These are phyloP conservation scores for Citrus trifoliata DNA, from an alignment of 345 rosid species.

Conservation along the genomic window DNA sequence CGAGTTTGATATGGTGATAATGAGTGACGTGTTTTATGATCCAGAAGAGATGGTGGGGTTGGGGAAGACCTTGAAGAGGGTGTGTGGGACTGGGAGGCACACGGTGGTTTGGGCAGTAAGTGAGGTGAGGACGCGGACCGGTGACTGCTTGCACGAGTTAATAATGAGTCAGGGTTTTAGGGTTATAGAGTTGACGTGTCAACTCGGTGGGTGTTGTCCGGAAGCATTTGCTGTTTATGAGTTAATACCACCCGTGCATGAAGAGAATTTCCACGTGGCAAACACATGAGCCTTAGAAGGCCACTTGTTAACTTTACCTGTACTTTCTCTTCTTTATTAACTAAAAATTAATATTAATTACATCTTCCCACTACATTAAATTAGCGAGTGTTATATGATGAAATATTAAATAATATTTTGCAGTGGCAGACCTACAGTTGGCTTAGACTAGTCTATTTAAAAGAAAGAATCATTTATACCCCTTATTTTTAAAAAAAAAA, in stretches of 20 bases:
- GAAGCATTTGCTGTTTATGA: not conserved
- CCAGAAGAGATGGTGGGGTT: slow-evolving; percentile 19
- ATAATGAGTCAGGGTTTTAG: slow-evolving; percentile 19
- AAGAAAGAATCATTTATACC: too few species aligned
- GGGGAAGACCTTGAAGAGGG: slow-evolving; percentile 25
- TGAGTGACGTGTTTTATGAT: slow-evolving; percentile 40
- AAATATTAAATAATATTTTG: too few species aligned
- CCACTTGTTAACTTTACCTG: too few species aligned
- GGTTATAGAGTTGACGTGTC: slow-evolving; percentile 20
- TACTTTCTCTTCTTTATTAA: too few species aligned
- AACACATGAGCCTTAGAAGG: not conserved
- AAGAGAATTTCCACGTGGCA: not conserved
- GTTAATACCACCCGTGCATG: not conserved
- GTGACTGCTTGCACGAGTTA: slow-evolving; percentile 29
- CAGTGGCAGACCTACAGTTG: too few species aligned
- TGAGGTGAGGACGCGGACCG: slow-evolving; percentile 27
- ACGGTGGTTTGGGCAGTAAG: slow-evolving; percentile 22
- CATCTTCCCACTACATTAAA: too few species aligned
- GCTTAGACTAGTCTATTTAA: too few species aligned
- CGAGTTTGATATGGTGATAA: slow-evolving; percentile 28
- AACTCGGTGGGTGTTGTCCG: not conserved
- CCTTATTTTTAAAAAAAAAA: too few species aligned
- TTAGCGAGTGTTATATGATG: too few species aligned
- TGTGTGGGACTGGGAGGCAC: not conserved
- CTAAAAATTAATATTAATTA: too few species aligned